phyloP scores from a whole-genome alignment of 306 rosid species.

The Acmispon strigosus region DNA sequence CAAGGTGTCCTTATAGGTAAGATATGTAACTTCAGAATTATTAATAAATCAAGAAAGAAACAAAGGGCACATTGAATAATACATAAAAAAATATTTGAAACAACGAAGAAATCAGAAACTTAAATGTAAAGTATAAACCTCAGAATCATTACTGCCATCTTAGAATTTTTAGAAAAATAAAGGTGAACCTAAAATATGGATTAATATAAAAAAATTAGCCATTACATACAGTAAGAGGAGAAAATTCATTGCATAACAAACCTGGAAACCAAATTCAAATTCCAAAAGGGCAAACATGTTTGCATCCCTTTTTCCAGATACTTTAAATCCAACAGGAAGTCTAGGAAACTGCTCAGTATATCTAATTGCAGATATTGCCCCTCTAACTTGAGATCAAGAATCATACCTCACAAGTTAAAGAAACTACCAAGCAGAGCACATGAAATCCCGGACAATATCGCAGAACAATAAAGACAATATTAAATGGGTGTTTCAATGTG shows the following conservation, averaged over 20 bases:
- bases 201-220: background rate
- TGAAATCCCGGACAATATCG: slow-evolving; percentile 1
- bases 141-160: too few relatives aligned
- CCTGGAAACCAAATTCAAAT: slow-evolving; percentile 92
- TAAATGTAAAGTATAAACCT: too few relatives aligned
- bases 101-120: too few relatives aligned
- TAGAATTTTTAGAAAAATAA: too few relatives aligned
- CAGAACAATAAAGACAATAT: background rate
- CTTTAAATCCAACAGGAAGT: slow-evolving; percentile 64
- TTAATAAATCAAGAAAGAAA: too few relatives aligned
- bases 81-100: too few relatives aligned
- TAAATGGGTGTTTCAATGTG: background rate
- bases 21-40: too few relatives aligned
- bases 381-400: slow-evolving; percentile 66
- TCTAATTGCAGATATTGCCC: slow-evolving; percentile 72
- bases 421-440: background rate
- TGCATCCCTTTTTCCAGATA: slow-evolving; percentile 65
- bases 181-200: background rate
- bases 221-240: slow-evolving; percentile 16
- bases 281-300: slow-evolving; percentile 94
- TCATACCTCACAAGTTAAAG: slow-evolving; percentile 15
- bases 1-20: too few relatives aligned
- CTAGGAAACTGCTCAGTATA: slow-evolving; percentile 71
- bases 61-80: too few relatives aligned
- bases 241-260: slow-evolving; percentile 24